Percentiles rank a stretch among this genome's conserved stretches.
phyloP scores from a whole-genome alignment of 306 rosid species.

The Fragaria iinumae region DNA sequence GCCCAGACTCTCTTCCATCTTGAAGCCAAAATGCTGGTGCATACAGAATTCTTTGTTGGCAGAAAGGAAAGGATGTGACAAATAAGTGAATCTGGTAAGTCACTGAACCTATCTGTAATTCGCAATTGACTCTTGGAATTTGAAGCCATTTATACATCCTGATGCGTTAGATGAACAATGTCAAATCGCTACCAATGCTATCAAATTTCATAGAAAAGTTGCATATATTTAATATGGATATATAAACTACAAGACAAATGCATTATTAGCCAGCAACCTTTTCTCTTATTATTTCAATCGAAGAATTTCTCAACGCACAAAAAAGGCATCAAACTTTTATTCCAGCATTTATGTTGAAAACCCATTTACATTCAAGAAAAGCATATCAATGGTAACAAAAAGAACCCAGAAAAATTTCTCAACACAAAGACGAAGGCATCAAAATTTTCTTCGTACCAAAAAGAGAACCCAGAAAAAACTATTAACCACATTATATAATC shows the following conservation, averaged over 20 bases:
- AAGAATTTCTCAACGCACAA: neutral
- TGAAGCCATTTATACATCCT: neutral
- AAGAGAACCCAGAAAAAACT: neutral
- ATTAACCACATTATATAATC: neutral
- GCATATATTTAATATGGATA: neutral
- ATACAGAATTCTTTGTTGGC: neutral
- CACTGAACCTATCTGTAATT: neutral
- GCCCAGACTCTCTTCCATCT: neutral
- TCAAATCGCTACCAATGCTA: neutral
- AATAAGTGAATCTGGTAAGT: conserved; percentile 2
- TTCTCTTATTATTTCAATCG: neutral
- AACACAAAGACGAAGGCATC: too few species aligned
- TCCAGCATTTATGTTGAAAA: neutral
- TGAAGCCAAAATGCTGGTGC: neutral
- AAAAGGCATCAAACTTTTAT: neutral
- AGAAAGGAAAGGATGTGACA: conserved; percentile 3
- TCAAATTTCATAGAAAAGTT: neutral
- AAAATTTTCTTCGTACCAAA: too few species aligned
- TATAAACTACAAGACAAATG: neutral
- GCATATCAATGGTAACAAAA: neutral
- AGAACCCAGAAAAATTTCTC: neutral
- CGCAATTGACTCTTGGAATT: neutral
- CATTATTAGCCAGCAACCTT: neutral
- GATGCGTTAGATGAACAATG: neutral
- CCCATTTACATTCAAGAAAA: neutral